Percentiles rank a stretch among this genome's conserved stretches.
Conservation (phyloP, 306 rosid genomes). For the Pterocarpus macrocarpus region DNA sequence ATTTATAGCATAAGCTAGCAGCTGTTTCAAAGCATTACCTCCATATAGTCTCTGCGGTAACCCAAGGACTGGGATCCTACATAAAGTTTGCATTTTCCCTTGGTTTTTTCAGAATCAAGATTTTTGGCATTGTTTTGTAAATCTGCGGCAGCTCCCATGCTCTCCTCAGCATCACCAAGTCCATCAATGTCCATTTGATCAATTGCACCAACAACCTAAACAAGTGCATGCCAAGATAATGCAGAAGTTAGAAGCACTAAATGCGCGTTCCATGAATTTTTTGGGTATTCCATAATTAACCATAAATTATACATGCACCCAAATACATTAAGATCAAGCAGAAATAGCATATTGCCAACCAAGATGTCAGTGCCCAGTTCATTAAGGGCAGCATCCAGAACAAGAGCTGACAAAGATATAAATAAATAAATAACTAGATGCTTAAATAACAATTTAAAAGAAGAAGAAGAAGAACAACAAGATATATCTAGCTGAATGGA, state of each 20-base stretch:
- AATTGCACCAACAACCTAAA: constrained; percentile 77
- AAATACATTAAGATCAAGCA: constrained; percentile 2
- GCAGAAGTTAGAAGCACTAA: not conserved
- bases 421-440: too few species aligned
- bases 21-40: constrained; percentile 55
- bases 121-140: constrained; percentile 56
- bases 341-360: constrained; percentile 3
- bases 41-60: constrained; percentile 81
- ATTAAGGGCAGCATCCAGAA: not conserved
- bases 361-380: not conserved
- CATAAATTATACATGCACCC: not conserved
- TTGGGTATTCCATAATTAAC: not conserved
- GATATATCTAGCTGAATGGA: not conserved
- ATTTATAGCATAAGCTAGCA: constrained; percentile 9
- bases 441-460: not conserved
- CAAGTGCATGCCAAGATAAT: constrained; percentile 21
- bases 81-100: constrained; percentile 72
- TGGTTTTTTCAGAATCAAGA: constrained; percentile 68
- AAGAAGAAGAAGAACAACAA: not conserved
- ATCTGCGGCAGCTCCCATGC: constrained; percentile 64
- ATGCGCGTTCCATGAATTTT: not conserved
- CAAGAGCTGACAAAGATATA: too few species aligned
- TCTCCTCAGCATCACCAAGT: constrained; percentile 57
- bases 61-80: constrained; percentile 84
- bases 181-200: constrained; percentile 84